Evolutionary conservation across 2,329 filamentous ascomycete species (phyloP).

Genomic region (Didymella segeticola): DNA sequence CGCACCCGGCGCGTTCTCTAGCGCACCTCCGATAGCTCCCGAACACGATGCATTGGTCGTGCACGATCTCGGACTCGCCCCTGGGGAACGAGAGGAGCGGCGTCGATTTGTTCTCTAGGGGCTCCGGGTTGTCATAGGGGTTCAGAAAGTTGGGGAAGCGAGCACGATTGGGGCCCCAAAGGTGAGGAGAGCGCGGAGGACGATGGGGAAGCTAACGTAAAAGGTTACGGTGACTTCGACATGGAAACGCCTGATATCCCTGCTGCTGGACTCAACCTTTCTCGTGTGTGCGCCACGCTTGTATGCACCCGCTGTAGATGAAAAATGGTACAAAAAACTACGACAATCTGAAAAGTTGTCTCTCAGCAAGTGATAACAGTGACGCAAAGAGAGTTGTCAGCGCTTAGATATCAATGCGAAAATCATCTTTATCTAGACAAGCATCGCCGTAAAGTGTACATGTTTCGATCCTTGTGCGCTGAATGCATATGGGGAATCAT

Average conservation of each 20-base stretch:
- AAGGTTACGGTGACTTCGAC: too few species aligned
- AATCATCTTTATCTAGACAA: not conserved
- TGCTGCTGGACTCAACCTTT: not conserved
- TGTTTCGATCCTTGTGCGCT: not conserved
- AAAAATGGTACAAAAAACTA: too few species aligned
- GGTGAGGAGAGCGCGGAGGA: not conserved
- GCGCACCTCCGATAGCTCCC: not conserved
- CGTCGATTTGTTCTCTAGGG: conserved; percentile 9
- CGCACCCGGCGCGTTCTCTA: conserved; percentile 9
- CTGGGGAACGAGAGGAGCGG: conserved; percentile 5
- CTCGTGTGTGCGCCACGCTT: too few species aligned
- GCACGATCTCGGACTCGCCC: not conserved
- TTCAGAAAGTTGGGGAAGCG: not conserved
- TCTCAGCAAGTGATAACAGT: too few species aligned
- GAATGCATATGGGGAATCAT: not conserved
- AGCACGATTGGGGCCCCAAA: conserved; percentile 10
- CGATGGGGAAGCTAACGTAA: too few species aligned
- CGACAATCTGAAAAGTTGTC: too few species aligned
- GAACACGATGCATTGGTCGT: conserved; percentile 2
- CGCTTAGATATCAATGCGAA: not conserved
- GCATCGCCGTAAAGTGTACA: not conserved
- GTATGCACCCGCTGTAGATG: too few species aligned
- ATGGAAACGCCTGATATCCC: not conserved
- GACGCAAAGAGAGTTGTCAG: too few species aligned
- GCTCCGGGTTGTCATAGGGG: conserved; percentile 1